Evolutionary conservation across 768 basidiomycete genomes (phyloP), one percentile per base, ranked within the genome.

Genomic region (Boletus rubroflammeus): DNA sequence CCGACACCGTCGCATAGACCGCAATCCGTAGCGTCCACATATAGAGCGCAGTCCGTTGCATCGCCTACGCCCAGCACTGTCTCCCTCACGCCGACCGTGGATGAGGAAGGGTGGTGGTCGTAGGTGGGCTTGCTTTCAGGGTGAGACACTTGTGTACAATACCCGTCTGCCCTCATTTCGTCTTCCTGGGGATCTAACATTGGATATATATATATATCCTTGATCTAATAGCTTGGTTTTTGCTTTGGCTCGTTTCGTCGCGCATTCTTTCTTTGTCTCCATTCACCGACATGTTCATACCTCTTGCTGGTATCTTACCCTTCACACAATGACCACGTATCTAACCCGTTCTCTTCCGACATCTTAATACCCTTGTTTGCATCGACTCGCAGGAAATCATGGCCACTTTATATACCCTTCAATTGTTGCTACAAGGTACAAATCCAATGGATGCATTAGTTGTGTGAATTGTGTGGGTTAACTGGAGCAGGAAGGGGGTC

Each of bases 51-150:
- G 13, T 71, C 73, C 39, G 66, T 74, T 19, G 77, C 84, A 14
- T 93, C 90, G 2, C 91, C 91, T 8, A 84, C 90, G 26, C 84
- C 83, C 25, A 93, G 91, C 63, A 81, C 75, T 2, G 84, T 86
- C n/a, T 89, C 88, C 21, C 75, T 81, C 28, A 78, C 84, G 9
- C 88, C 86, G 7, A 90, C 87, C 1, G 75, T 82, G 54, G 82
- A 81, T 39, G 76, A 83, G 1, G 85, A 93, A 44, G 91, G 90
- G 34, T 93, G 90, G 91, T 93, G 83, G 81, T 73, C 75, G 62
- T 89, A 68, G 41, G 14, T 15, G 39, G 46, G 21, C 26, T 11
- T 38, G n/a, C 32, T 14, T 38, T 47, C 23, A 19, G 38, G 40
- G 43, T 41, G 47, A 57, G n/a, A 31, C n/a, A 17, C 14, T 19